A percentile compares a stretch with the other conserved stretches of the same genome.
Conservation (phyloP, 1,284 basidiomycete genomes). For the Puccinia novopanici region DNA sequence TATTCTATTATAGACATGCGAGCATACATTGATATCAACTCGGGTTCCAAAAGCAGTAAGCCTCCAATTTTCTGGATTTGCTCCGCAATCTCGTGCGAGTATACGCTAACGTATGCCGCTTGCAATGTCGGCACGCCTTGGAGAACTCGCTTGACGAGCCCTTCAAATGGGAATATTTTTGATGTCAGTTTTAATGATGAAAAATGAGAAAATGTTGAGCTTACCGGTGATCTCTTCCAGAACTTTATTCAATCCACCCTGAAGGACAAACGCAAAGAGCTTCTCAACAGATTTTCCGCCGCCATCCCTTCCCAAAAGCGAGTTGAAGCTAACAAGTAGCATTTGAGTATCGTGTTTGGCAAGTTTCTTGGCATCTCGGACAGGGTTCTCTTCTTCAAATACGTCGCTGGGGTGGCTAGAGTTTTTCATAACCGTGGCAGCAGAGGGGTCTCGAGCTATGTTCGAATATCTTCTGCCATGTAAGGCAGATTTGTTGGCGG, state of each 20-base stretch:
- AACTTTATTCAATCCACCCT: slow-evolving; percentile 29
- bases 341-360: slow-evolving; percentile 32
- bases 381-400: slow-evolving; percentile 15
- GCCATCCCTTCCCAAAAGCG: slow-evolving; percentile 46
- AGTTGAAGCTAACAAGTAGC: slow-evolving; percentile 40
- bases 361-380: slow-evolving; percentile 21
- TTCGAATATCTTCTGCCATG: slow-evolving; percentile 48
- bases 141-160: slow-evolving; percentile 23
- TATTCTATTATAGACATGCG: not conserved
- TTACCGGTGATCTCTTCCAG: slow-evolving; percentile 34
- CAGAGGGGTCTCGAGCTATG: slow-evolving; percentile 41
- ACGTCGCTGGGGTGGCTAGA: slow-evolving; percentile 13
- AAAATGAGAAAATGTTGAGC: not conserved
- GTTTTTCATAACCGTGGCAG: not conserved
- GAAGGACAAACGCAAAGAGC: slow-evolving; percentile 15
- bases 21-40: slow-evolving; percentile 30
- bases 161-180: not conserved
- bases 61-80: slow-evolving; percentile 37
- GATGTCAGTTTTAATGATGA: not conserved
- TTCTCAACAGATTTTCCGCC: slow-evolving; percentile 44
- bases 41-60: slow-evolving; percentile 33
- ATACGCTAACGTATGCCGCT: slow-evolving; percentile 43
- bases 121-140: slow-evolving; percentile 29
- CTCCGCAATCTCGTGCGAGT: slow-evolving; percentile 42
- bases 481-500: slow-evolving; percentile 10